phyloP scores from a whole-genome alignment of 306 rosid species.

The Luffa acutangula region DNA sequence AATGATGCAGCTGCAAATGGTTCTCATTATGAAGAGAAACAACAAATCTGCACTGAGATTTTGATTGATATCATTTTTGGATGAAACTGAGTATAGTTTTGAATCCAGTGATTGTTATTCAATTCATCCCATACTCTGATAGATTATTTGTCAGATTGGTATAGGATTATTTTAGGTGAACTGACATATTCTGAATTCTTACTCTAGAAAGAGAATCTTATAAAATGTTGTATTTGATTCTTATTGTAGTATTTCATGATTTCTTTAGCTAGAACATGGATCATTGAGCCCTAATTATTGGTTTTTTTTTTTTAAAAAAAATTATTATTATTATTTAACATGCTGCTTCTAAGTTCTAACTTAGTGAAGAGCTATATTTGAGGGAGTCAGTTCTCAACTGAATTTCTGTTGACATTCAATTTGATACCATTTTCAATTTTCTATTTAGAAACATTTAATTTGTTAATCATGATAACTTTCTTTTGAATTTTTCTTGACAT shows the following conservation, averaged over 20 bases:
- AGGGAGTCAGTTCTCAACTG: neutral
- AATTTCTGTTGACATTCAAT: neutral
- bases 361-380: neutral
- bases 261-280: neutral
- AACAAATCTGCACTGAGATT: neutral
- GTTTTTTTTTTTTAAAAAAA: no score
- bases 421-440: neutral
- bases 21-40: neutral
- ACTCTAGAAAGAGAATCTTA: neutral
- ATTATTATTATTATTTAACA: neutral
- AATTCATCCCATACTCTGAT: constrained; percentile 1
- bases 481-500: no score
- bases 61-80: constrained; percentile 7
- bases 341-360: neutral
- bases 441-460: neutral
- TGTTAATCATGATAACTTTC: no score
- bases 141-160: neutral
- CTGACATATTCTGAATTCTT: neutral
- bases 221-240: neutral
- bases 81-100: neutral
- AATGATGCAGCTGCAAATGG: neutral
- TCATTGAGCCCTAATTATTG: neutral
- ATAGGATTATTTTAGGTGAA: neutral
- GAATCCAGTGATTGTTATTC: neutral
- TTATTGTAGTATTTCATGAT: neutral